Conservation (phyloP, 148 eudicot species). For the Rheum nobile region DNA sequence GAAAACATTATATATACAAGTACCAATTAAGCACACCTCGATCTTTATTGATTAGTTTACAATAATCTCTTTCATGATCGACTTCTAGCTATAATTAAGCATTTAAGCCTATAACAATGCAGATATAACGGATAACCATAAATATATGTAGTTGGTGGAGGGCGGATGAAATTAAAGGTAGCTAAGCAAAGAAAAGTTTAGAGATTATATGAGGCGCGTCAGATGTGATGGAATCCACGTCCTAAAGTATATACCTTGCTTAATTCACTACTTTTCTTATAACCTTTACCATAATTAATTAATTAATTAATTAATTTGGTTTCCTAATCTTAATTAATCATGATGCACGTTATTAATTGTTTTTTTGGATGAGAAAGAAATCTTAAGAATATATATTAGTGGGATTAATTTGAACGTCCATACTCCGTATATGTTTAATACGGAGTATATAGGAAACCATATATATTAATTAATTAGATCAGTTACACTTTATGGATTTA, state of each 20-base stretch:
- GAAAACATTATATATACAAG: no score
- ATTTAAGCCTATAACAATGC: not conserved
- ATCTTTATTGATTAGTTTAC: not conserved
- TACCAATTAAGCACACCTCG: not conserved
- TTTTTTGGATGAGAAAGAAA: no score
- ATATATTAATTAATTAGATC: no score
- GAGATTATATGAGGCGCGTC: not conserved
- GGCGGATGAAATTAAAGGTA: not conserved
- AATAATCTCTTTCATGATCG: not conserved
- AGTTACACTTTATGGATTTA: no score
- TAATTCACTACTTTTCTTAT: not conserved
- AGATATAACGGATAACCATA: not conserved
- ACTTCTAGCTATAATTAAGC: no score
- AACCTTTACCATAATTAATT: not conserved
- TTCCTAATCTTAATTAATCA: not conserved
- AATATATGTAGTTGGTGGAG: not conserved
- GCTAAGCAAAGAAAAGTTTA: not conserved
- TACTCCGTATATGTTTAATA: no score
- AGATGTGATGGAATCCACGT: conserved; percentile 7
- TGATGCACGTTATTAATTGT: not conserved
- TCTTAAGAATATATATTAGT: no score
- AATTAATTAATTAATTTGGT: not conserved
- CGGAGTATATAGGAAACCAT: no score
- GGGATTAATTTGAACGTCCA: no score
- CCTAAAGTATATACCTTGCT: not conserved